Conservation (phyloP, 2,329 filamentous ascomycete species). For the Penicillium italicum region DNA sequence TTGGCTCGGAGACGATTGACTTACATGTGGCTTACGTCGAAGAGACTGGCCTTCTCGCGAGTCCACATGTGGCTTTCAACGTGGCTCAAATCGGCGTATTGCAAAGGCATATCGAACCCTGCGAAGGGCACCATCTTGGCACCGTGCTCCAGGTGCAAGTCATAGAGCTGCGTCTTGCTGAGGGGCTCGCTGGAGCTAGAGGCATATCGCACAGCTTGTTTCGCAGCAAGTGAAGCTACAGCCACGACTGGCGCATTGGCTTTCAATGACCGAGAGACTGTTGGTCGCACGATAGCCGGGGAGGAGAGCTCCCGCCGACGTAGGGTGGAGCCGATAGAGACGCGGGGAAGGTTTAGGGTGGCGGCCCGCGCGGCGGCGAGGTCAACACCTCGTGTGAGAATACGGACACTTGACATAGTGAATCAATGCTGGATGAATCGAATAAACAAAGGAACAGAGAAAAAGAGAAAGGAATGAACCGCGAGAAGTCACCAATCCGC, state of each 20-base stretch:
- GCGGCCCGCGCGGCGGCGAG: constrained; percentile 28
- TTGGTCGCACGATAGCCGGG: constrained; percentile 26
- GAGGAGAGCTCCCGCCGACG: constrained; percentile 30
- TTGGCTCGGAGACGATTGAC: constrained; percentile 11
- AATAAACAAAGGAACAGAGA: constrained; percentile 12
- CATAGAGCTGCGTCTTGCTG: constrained; percentile 66
- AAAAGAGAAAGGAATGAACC: constrained; percentile 13
- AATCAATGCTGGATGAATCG: constrained; percentile 17
- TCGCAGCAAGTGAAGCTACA: constrained; percentile 12
- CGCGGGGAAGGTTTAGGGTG: constrained; percentile 24
- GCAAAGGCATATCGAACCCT: constrained; percentile 87
- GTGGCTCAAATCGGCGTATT: constrained; percentile 75
- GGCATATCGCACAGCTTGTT: constrained; percentile 29
- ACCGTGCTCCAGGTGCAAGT: constrained; percentile 71
- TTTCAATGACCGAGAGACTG: constrained; percentile 12
- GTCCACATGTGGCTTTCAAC: constrained; percentile 87
- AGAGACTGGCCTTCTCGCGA: constrained; percentile 79
- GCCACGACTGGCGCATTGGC: constrained; percentile 12
- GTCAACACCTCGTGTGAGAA: constrained; percentile 30
- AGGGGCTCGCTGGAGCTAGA: constrained; percentile 31
- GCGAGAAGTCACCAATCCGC: constrained; percentile 12
- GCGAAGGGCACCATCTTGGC: constrained; percentile 98
- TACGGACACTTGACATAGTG: constrained; percentile 30
- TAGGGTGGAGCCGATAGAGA: constrained; percentile 32
- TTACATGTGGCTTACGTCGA: constrained; percentile 96